phyloP scores from a whole-genome alignment of 2,329 filamentous ascomycete genomes.

The Madurella fahalii region DNA sequence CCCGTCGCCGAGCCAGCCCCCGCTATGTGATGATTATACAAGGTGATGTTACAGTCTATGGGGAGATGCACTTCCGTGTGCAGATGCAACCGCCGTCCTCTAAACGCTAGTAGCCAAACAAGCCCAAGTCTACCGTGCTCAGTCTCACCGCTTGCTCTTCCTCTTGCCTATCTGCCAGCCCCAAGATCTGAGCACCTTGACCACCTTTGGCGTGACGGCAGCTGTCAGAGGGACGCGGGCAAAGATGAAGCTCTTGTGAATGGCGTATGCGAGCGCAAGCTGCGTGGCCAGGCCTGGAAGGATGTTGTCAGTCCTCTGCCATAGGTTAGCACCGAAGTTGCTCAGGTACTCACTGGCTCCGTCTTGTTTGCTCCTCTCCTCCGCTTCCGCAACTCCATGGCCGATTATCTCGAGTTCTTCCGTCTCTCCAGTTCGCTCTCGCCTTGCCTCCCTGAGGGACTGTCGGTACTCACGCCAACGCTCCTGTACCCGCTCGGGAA shows the following conservation, averaged over 20 bases:
- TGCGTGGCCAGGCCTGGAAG: constrained; percentile 66
- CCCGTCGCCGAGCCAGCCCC: not conserved
- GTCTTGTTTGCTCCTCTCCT: constrained; percentile 51
- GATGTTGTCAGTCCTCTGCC: constrained; percentile 16
- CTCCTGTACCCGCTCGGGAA: constrained; percentile 57
- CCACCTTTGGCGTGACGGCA: constrained; percentile 89
- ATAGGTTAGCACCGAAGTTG: not conserved
- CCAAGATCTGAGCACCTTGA: constrained; percentile 80
- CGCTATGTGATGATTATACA: constrained; percentile 5
- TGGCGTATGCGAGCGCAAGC: constrained; percentile 86
- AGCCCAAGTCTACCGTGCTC: not conserved
- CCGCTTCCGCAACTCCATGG: constrained; percentile 61
- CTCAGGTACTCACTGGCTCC: constrained; percentile 67
- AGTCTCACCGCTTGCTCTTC: constrained; percentile 15
- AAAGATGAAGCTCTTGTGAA: constrained; percentile 98
- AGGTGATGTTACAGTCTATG: constrained; percentile 22
- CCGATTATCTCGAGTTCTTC: constrained; percentile 11
- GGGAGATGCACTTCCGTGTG: constrained; percentile 12
- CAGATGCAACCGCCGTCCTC: constrained; percentile 7
- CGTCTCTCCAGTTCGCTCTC: constrained; percentile 9
- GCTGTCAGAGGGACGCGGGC: constrained; percentile 88
- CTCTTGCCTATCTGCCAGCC: constrained; percentile 91
- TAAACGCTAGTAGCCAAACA: constrained; percentile 8
- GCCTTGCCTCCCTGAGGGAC: constrained; percentile 42
- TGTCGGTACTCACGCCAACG: constrained; percentile 48